phyloP scores from a whole-genome alignment of 306 rosid species.

The Arachis hypogaea region DNA sequence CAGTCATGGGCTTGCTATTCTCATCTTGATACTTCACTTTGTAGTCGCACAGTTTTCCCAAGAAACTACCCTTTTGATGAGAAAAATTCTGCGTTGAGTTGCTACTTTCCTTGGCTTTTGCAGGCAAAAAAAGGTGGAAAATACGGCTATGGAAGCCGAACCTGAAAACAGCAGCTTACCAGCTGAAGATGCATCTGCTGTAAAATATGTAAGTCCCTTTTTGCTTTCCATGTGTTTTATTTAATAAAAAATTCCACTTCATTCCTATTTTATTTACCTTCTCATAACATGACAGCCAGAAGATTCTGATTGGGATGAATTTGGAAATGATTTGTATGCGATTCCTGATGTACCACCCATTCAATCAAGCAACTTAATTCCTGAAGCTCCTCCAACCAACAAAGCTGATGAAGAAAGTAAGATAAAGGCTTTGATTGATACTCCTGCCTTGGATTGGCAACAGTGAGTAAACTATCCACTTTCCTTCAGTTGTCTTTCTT shows the following conservation, averaged over 20 bases:
- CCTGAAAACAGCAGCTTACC: constrained; percentile 59
- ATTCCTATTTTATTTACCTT: no score
- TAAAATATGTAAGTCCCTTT: constrained; percentile 63
- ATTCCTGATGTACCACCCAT: no score
- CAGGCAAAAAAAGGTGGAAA: constrained; percentile 77
- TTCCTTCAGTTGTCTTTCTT: constrained; percentile 17
- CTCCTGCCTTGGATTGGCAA: no score
- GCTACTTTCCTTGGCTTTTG: constrained; percentile 40
- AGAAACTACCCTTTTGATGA: constrained; percentile 20
- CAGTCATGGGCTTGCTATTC: constrained; percentile 6
- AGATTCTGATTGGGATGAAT: no score
- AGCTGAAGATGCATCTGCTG: constrained; percentile 55
- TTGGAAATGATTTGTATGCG: no score
- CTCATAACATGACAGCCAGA: no score
- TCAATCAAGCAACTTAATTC: no score
- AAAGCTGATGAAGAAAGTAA: no score
- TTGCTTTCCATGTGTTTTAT: constrained; percentile 1
- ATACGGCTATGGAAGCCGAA: constrained; percentile 53
- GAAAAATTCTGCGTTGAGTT: constrained; percentile 35
- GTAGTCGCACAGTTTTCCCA: constrained; percentile 7
- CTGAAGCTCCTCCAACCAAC: no score
- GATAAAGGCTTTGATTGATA: no score
- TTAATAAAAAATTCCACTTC: no score
- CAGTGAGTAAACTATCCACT: not conserved
- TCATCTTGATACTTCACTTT: constrained; percentile 23